Conservation (phyloP, 768 basidiomycete genomes). For the Phlebiopsis gigantea region DNA sequence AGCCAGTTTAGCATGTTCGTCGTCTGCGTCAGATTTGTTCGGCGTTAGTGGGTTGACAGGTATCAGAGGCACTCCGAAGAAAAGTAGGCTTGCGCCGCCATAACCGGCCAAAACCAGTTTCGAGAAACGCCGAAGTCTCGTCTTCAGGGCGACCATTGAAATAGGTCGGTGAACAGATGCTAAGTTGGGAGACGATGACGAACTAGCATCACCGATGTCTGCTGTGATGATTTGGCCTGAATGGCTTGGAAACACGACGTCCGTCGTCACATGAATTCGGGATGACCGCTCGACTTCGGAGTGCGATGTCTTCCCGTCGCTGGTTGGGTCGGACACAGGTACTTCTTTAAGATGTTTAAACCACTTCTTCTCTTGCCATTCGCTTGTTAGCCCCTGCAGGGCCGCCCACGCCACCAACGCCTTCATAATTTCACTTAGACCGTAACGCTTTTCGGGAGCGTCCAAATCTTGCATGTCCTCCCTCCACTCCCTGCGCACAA, state of each 20-base stretch:
- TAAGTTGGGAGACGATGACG: constrained; percentile 20
- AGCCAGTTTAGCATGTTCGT: constrained; percentile 59
- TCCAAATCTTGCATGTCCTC: constrained; percentile 45
- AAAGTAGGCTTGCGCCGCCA: constrained; percentile 74
- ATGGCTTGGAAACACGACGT: constrained; percentile 62
- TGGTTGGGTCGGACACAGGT: constrained; percentile 44
- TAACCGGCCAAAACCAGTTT: constrained; percentile 84
- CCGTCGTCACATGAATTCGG: constrained; percentile 68
- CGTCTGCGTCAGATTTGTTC: constrained; percentile 35
- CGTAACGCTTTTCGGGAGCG: constrained; percentile 55
- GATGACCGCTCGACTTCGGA: constrained; percentile 26
- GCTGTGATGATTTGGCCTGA: constrained; percentile 73
- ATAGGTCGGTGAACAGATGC: neutral
- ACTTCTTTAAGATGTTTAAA: constrained; percentile 62
- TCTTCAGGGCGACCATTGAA: constrained; percentile 51
- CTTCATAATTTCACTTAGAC: constrained; percentile 58
- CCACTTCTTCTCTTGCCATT: constrained; percentile 75
- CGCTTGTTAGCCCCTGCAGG: constrained; percentile 74
- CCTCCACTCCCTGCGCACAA: constrained; percentile 77
- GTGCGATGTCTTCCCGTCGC: neutral
- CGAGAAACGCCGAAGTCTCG: constrained; percentile 70
- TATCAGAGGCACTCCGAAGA: constrained; percentile 61
- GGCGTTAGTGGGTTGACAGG: constrained; percentile 20
- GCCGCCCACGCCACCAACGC: constrained; percentile 79
- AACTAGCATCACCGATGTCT: constrained; percentile 62